A percentile compares a stretch with the other conserved stretches of the same genome.
Conservation (phyloP, 148 eudicot species). For the Vaccinium corymbosum region DNA sequence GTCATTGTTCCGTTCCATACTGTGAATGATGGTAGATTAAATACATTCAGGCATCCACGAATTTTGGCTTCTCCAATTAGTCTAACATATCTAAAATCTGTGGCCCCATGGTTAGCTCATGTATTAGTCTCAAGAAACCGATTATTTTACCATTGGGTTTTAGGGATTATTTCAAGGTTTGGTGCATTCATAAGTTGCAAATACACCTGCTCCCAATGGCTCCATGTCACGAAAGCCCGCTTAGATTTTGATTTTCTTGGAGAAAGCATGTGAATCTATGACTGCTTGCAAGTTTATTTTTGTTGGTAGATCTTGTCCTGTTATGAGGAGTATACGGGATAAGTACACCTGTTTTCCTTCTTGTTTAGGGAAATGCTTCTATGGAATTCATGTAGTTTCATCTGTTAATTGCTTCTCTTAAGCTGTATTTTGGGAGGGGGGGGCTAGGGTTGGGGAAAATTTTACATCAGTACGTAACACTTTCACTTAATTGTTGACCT, state of each 20-base stretch:
- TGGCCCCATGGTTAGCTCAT: not conserved
- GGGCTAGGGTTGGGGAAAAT: no score
- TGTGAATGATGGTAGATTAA: not conserved
- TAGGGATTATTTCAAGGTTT: conserved; percentile 4
- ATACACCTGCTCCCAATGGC: not conserved
- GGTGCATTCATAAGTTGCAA: conserved; percentile 4
- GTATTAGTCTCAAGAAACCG: not conserved
- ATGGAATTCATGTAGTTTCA: not conserved
- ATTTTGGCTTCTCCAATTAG: conserved; percentile 4
- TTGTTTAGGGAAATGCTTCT: not conserved
- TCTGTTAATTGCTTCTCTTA: not conserved
- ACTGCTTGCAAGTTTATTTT: not conserved
- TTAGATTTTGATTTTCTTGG: not conserved
- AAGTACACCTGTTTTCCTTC: not conserved
- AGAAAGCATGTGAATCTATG: not conserved
- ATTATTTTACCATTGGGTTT: not conserved
- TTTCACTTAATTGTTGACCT: not conserved
- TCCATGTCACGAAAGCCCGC: not conserved
- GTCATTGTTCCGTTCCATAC: not conserved
- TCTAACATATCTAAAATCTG: not conserved
- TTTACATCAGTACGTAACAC: not conserved
- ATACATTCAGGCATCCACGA: not conserved
- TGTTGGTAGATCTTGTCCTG: not conserved
- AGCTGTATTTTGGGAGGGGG: not conserved
- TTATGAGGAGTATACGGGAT: not conserved